Evolutionary conservation across 2,329 filamentous ascomycete species (phyloP).

Genomic region (Sclerotinia spermophila): DNA sequence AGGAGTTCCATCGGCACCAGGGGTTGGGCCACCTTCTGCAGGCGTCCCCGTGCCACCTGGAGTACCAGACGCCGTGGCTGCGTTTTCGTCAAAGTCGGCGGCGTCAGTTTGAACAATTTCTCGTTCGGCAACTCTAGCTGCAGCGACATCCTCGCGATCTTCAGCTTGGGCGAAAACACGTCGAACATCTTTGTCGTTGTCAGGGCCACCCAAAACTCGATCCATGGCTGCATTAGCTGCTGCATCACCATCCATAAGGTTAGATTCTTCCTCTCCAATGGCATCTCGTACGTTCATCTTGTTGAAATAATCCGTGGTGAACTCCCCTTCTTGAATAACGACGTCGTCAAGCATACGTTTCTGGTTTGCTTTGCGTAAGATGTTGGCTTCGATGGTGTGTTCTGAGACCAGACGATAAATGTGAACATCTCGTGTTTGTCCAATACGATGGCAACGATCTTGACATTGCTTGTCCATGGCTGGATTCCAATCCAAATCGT

Average conservation of each 20-base stretch:
- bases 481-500: conserved; percentile 98
- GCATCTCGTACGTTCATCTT: conserved; percentile 68
- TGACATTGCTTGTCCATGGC: conserved; percentile 99
- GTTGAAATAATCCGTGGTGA: conserved; percentile 95
- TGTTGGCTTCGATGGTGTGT: conserved; percentile 96
- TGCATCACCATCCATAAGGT: conserved; percentile 58
- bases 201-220: conserved; percentile 63
- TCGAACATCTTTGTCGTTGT: conserved; percentile 60
- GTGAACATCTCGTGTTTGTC: conserved; percentile 94
- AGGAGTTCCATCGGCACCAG: conserved; percentile 38
- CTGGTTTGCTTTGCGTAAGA: conserved; percentile 91
- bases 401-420: conserved; percentile 94
- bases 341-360: conserved; percentile 98
- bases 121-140: conserved; percentile 81
- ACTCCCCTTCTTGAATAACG: conserved; percentile 96
- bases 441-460: conserved; percentile 94
- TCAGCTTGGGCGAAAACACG: conserved; percentile 84
- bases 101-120: conserved; percentile 83
- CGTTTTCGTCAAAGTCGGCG: conserved; percentile 74
- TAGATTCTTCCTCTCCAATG: conserved; percentile 53
- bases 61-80: conserved; percentile 36
- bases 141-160: conserved; percentile 85
- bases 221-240: conserved; percentile 83
- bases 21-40: conserved; percentile 40
- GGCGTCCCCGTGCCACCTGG: conserved; percentile 34